Percentiles rank a stretch among this genome's conserved stretches.
phyloP scores from a whole-genome alignment of 805 yeast genomes.

The Myxozyma lipomycoides region DNA sequence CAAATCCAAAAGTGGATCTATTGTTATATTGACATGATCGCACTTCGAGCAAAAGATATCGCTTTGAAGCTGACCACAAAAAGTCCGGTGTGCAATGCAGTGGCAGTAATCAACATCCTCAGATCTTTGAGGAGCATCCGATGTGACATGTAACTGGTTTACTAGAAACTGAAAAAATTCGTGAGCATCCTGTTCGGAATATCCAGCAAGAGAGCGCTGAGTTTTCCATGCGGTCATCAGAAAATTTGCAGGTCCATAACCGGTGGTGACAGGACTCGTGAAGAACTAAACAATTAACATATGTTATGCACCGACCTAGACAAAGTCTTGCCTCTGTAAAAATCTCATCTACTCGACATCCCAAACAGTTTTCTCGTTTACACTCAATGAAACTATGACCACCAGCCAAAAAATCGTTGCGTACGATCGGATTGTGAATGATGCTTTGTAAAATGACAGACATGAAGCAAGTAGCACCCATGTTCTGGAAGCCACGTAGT shows the following conservation, averaged over 20 bases:
- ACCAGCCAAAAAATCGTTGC: slow-evolving; percentile 72
- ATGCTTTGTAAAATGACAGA: slow-evolving; percentile 85
- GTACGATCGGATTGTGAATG: slow-evolving; percentile 83
- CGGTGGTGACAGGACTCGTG: slow-evolving; percentile 56
- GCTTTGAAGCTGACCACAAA: slow-evolving; percentile 79
- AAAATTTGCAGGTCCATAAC: slow-evolving; percentile 77
- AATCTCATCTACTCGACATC: slow-evolving; percentile 80
- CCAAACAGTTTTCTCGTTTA: slow-evolving; percentile 50
- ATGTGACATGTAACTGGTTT: slow-evolving; percentile 65
- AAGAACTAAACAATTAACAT: slow-evolving; percentile 44
- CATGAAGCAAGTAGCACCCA: slow-evolving; percentile 98
- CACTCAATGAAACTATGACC: slow-evolving; percentile 57
- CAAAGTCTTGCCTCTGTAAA: slow-evolving; percentile 48
- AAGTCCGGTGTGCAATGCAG: slow-evolving; percentile 79
- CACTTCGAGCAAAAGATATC: slow-evolving; percentile 73
- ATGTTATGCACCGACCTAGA: background rate
- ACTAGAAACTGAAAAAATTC: slow-evolving; percentile 92
- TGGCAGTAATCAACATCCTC: slow-evolving; percentile 44
- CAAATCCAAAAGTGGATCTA: slow-evolving; percentile 87
- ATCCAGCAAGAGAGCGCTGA: slow-evolving; percentile 84
- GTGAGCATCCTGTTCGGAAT: slow-evolving; percentile 97
- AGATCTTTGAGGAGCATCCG: slow-evolving; percentile 12
- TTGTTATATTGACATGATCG: slow-evolving; percentile 56
- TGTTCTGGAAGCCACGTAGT: slow-evolving; percentile 78
- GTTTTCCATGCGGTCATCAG: slow-evolving; percentile 85